Conservation (phyloP, 495 filamentous ascomycete genomes). For the Letharia columbiana region DNA sequence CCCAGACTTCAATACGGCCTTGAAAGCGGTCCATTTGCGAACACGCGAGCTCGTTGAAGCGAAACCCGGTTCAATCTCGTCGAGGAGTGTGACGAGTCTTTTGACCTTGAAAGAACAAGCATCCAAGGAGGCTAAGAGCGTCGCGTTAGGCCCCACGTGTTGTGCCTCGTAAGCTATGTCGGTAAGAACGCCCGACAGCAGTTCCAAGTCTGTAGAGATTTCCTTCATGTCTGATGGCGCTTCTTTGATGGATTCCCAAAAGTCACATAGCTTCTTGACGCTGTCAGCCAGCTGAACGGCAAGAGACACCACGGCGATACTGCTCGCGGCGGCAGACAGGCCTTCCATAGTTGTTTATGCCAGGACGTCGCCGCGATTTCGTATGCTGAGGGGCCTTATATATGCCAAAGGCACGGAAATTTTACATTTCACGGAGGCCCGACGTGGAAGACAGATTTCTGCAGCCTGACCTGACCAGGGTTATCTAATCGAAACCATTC, state of each 20-base stretch:
- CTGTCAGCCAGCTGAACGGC: conserved; percentile 26
- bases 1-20: conserved; percentile 27
- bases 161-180: conserved; percentile 22
- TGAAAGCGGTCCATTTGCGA: conserved; percentile 25
- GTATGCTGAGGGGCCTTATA: background rate
- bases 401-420: too few species aligned
- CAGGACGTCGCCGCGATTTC: background rate
- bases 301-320: conserved; percentile 30
- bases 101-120: conserved; percentile 19
- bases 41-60: conserved; percentile 13
- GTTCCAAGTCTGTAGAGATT: conserved; percentile 28
- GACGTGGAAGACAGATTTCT: too few species aligned
- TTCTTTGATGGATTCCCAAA: conserved; percentile 32
- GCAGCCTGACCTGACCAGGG: too few species aligned
- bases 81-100: conserved; percentile 21
- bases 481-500: too few species aligned
- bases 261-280: conserved; percentile 29
- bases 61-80: conserved; percentile 25
- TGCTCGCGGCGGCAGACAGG: conserved; percentile 32
- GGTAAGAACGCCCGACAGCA: conserved; percentile 26
- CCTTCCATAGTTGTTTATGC: conserved; percentile 24
- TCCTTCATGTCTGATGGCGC: conserved; percentile 29
- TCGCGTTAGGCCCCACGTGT: conserved; percentile 15
- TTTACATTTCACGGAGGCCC: too few species aligned
- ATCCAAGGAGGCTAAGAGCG: conserved; percentile 15